These are phyloP conservation scores for Diaporthe nobilis DNA, from an alignment of 2,329 filamentous ascomycete genomes.

Conservation along the genomic window DNA sequence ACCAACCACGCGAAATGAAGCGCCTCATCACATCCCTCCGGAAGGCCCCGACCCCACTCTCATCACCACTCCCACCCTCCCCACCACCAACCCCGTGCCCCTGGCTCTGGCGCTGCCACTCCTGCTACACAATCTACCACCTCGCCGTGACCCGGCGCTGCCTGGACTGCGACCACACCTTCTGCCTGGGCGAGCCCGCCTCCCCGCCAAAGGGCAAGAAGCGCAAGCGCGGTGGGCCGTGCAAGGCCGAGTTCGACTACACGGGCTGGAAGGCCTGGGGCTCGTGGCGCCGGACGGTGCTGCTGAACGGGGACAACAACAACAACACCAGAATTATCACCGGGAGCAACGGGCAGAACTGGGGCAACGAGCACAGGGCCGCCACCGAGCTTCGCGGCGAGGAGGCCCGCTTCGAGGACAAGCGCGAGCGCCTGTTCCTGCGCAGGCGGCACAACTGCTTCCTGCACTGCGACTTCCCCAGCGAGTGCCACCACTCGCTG, in stretches of 20 bases:
- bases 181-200: constrained; percentile 49
- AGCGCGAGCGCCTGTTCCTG: constrained; percentile 44
- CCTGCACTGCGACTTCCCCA: constrained; percentile 49
- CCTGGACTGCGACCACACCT: constrained; percentile 55
- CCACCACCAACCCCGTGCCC: constrained; percentile 38
- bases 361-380: constrained; percentile 36
- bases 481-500: constrained; percentile 46
- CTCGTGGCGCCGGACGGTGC: constrained; percentile 49
- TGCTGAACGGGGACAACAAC: constrained; percentile 19
- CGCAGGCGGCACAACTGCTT: constrained; percentile 45
- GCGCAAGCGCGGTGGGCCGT: constrained; percentile 41
- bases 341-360: neutral
- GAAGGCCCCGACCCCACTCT: constrained; percentile 5
- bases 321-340: neutral
- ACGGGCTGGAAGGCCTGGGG: constrained; percentile 48
- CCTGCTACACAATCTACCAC: constrained; percentile 48
- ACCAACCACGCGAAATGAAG: neutral
- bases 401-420: neutral
- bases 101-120: constrained; percentile 54
- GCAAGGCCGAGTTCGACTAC: constrained; percentile 53
- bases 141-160: constrained; percentile 54
- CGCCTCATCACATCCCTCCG: constrained; percentile 23
- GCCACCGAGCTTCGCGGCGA: neutral
- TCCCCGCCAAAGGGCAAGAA: constrained; percentile 34
- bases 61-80: constrained; percentile 15